Conservation (phyloP, 2,329 filamentous ascomycete genomes). For the Verticillium alfalfae region DNA sequence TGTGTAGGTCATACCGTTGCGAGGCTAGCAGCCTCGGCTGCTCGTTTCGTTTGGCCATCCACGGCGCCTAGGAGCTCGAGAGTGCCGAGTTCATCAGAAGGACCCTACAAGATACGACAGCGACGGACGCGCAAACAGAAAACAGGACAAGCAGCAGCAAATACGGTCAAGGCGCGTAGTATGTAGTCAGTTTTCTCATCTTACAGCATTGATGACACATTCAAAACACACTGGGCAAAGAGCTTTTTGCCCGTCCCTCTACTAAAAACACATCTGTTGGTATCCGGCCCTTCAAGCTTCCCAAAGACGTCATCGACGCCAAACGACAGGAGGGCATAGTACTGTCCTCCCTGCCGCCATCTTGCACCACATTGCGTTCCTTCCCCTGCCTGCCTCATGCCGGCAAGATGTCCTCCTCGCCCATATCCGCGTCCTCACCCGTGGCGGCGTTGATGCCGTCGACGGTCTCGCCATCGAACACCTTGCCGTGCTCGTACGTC, state of each 20-base stretch:
- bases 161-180: too few species aligned
- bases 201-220: neutral
- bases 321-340: neutral
- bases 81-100: too few species aligned
- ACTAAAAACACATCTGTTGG: neutral
- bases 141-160: too few species aligned
- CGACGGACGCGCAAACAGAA: too few species aligned
- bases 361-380: neutral
- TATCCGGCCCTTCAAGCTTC: neutral
- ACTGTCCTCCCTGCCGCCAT: neutral
- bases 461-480: conserved; percentile 47
- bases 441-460: conserved; percentile 38
- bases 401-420: conserved; percentile 15
- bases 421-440: conserved; percentile 38
- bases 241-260: neutral
- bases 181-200: neutral
- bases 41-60: too few species aligned
- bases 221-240: neutral
- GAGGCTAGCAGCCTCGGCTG: too few species aligned
- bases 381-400: neutral
- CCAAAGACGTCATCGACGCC: neutral
- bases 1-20: too few species aligned
- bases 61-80: too few species aligned
- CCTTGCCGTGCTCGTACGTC: conserved; percentile 53
- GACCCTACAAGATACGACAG: too few species aligned